Percentiles rank a stretch among this genome's conserved stretches.
Conservation (phyloP, 83 land plant species). For the Picea engelmannii region DNA sequence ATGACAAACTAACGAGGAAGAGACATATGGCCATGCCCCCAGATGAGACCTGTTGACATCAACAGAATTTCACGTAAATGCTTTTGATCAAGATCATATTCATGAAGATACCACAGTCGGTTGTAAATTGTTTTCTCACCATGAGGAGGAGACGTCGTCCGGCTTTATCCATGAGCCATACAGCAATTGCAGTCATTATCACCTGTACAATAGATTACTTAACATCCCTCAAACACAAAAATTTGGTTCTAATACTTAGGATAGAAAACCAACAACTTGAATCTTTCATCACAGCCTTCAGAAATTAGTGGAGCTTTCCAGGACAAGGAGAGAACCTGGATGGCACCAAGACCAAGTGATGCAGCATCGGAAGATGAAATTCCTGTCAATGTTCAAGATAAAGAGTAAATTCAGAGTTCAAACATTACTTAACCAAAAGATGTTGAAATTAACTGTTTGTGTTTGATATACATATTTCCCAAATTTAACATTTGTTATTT, state of each 20-base stretch:
- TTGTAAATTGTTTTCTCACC: constrained; percentile 32
- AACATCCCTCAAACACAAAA: background rate
- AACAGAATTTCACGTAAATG: background rate
- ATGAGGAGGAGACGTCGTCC: constrained; percentile 88
- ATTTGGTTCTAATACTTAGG: background rate
- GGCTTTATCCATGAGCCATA: constrained; percentile 90
- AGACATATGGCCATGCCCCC: constrained; percentile 81
- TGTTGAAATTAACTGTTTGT: background rate
- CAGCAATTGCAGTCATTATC: constrained; percentile 72
- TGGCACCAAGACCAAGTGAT: constrained; percentile 70
- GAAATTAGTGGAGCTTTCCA: background rate
- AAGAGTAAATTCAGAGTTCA: background rate
- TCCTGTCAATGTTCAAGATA: constrained; percentile 41
- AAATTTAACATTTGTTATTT: background rate
- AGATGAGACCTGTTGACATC: constrained; percentile 66
- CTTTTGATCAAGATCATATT: background rate
- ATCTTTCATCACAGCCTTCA: background rate
- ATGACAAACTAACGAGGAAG: constrained; percentile 80
- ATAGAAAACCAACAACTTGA: background rate
- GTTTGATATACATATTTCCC: too few relatives aligned
- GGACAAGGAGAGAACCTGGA: constrained; percentile 56
- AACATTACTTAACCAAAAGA: background rate
- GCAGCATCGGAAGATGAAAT: constrained; percentile 67
- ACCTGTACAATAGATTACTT: constrained; percentile 50
- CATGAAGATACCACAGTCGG: background rate